phyloP scores from a whole-genome alignment of 2,329 filamentous ascomycete species.

The Scolecobasidium constrictum region DNA sequence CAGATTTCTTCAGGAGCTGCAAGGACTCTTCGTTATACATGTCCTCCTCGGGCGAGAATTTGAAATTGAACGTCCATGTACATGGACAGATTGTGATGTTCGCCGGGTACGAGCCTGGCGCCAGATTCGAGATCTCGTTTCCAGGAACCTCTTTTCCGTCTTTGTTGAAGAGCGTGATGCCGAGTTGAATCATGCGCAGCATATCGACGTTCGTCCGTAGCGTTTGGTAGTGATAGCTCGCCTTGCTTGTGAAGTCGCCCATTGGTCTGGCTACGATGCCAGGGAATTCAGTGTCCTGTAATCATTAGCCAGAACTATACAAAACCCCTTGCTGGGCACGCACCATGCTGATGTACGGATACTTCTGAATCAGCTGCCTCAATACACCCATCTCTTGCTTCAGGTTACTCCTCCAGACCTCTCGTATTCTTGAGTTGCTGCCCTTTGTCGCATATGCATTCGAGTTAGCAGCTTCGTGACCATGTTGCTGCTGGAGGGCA shows the following conservation, averaged over 20 bases:
- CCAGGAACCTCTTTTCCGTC: constrained; percentile 79
- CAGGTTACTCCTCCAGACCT: constrained; percentile 91
- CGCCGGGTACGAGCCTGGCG: constrained; percentile 32
- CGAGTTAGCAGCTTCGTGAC: constrained; percentile 26
- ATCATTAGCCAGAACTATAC: too few relatives aligned
- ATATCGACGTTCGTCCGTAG: constrained; percentile 94
- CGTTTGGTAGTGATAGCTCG: constrained; percentile 97
- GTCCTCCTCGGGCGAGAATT: constrained; percentile 86
- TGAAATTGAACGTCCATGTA: constrained; percentile 99
- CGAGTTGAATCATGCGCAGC: constrained; percentile 94
- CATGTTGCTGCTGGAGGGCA: constrained; percentile 38
- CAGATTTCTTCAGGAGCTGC: constrained; percentile 76
- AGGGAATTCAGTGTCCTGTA: constrained; percentile 93
- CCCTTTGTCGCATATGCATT: constrained; percentile 10
- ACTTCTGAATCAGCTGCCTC: constrained; percentile 75
- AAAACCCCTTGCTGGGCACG: too few relatives aligned
- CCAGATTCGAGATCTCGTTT: constrained; percentile 38
- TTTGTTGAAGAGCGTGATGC: constrained; percentile 84
- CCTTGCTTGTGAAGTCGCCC: constrained; percentile 87
- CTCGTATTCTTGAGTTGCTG: constrained; percentile 70
- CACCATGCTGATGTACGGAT: constrained; percentile 97
- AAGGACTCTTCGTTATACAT: constrained; percentile 98
- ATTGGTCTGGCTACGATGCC: constrained; percentile 93
- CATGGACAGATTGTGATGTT: constrained; percentile 60
- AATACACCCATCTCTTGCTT: constrained; percentile 82